Percentiles rank a stretch among this genome's conserved stretches.
phyloP scores from a whole-genome alignment of 257 asterid genomes.

The Agastache rugosa region DNA sequence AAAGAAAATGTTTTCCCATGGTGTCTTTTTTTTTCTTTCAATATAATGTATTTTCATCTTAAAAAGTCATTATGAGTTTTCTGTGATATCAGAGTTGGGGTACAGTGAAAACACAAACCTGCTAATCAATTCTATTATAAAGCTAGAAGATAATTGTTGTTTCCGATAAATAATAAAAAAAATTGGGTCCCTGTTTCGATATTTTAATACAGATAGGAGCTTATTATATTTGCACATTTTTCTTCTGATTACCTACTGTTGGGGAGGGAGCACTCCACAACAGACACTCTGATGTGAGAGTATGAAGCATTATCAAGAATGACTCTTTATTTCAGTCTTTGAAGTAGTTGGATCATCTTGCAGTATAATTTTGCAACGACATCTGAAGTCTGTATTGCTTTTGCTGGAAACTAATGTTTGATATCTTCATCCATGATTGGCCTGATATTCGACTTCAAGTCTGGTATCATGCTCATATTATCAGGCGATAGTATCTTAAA shows the following conservation, averaged over 20 bases:
- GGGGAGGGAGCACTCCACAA: not conserved
- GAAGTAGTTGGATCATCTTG: not conserved
- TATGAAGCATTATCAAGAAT: slow-evolving; percentile 5
- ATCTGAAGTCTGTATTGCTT: slow-evolving; percentile 8
- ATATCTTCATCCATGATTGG: not conserved
- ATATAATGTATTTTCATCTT: not conserved
- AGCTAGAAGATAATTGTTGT: not conserved
- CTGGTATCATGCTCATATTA: not conserved
- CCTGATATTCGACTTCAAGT: not conserved
- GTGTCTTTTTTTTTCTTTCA: not conserved
- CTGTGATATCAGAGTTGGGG: not conserved
- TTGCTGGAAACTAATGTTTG: not conserved
- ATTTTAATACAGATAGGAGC: not conserved
- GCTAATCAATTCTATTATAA: not conserved
- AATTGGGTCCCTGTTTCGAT: not conserved
- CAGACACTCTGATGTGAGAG: not conserved
- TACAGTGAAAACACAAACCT: not conserved
- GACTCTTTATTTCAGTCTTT: not conserved
- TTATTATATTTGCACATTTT: not conserved
- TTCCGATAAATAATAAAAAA: not conserved
- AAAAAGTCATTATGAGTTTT: not conserved
- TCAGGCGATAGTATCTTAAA: not conserved
- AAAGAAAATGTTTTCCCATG: not conserved
- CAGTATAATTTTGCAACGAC: not conserved
- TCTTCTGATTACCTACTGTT: not conserved